Evolutionary conservation across 331 rosid species (phyloP).

Genomic region (Malus hybrid): DNA sequence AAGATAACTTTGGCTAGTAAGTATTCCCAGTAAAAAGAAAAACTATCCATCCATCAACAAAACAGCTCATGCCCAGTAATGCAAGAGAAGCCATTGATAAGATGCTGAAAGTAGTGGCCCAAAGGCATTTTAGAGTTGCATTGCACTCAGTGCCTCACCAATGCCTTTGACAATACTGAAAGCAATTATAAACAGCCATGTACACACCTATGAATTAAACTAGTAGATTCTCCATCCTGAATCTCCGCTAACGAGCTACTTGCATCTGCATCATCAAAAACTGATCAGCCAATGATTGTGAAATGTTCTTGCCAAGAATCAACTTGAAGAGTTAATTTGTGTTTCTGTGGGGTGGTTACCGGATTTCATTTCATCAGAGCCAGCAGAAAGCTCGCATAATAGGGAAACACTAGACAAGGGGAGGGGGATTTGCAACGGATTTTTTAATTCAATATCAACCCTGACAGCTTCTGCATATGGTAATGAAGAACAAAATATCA

Average conservation of each 20-base stretch:
- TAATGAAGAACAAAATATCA: slow-evolving; percentile 18
- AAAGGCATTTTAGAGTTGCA: not conserved
- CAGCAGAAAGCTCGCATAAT: slow-evolving; percentile 57
- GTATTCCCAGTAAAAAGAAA: not conserved
- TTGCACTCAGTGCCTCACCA: not conserved
- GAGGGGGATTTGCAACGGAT: slow-evolving; percentile 83
- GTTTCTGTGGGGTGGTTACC: slow-evolving; percentile 27
- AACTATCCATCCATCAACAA: not conserved
- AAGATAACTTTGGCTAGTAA: not conserved
- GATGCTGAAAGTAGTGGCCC: not conserved
- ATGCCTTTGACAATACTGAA: not conserved
- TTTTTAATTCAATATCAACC: slow-evolving; percentile 72
- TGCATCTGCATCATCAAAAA: slow-evolving; percentile 43
- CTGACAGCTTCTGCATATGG: slow-evolving; percentile 72
- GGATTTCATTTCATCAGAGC: slow-evolving; percentile 39
- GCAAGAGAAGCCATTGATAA: not conserved
- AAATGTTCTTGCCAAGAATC: not conserved
- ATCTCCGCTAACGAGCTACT: slow-evolving; percentile 22
- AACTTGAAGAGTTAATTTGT: not conserved
- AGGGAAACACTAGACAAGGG: slow-evolving; percentile 66
- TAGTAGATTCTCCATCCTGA: slow-evolving; percentile 22
- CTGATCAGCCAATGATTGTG: not conserved
- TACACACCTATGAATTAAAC: slow-evolving; percentile 34
- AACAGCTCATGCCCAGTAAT: not conserved
- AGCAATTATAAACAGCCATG: not conserved